Conservation (phyloP, 331 rosid genomes). For the Stylosanthes scabra region DNA sequence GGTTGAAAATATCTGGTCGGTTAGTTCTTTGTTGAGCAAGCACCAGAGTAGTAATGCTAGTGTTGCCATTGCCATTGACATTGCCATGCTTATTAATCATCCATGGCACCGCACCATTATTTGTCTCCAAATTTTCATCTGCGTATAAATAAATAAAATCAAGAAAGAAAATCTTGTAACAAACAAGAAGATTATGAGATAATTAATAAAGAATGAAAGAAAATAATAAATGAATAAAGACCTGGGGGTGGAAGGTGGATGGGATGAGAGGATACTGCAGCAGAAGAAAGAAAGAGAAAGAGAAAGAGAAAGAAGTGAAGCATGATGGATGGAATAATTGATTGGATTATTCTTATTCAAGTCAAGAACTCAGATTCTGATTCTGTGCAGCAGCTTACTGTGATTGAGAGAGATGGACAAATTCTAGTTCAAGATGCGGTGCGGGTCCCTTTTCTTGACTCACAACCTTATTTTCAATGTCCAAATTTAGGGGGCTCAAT, state of each 20-base stretch:
- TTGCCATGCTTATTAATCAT: constrained; percentile 36
- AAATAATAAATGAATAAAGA: not conserved
- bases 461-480: too few relatives aligned
- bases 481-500: too few relatives aligned
- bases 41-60: constrained; percentile 41
- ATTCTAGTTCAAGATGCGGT: not conserved
- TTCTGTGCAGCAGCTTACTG: not conserved
- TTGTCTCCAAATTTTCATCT: constrained; percentile 17
- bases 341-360: too few relatives aligned
- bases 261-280: not conserved
- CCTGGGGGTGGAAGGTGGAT: not conserved
- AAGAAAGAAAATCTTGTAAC: not conserved
- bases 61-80: constrained; percentile 37
- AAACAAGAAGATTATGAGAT: not conserved
- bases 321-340: too few relatives aligned
- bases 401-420: not conserved
- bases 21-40: constrained; percentile 65
- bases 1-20: constrained; percentile 59
- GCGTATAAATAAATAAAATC: constrained; percentile 15
- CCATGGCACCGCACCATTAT: constrained; percentile 40
- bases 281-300: constrained; percentile 15
- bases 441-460: not conserved
- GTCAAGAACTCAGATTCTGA: too few relatives aligned
- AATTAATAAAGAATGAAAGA: not conserved
- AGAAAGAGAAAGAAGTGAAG: not conserved